These are phyloP conservation scores for Xylaria sp. DNA, from an alignment of 2,329 filamentous ascomycete species.

Conservation along the genomic window DNA sequence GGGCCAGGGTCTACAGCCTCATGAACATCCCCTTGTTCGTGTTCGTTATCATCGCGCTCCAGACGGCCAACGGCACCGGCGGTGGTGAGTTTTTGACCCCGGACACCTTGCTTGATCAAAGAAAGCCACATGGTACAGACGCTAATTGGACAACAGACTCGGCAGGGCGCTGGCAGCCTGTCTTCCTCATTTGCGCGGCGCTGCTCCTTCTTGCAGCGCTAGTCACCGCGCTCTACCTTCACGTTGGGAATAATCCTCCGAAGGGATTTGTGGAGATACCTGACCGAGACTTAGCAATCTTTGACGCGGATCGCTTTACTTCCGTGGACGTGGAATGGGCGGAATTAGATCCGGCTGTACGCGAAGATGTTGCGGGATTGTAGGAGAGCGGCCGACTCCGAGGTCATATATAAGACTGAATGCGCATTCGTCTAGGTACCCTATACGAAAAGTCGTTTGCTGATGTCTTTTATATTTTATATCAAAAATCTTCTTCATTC, in stretches of 20 bases:
- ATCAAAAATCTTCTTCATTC: neutral
- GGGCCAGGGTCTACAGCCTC: conserved; percentile 49
- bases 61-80: conserved; percentile 49
- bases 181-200: conserved; percentile 43
- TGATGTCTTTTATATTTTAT: neutral
- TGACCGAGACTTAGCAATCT: conserved; percentile 15
- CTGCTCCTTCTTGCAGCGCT: conserved; percentile 43
- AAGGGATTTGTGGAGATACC: conserved; percentile 29
- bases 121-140: neutral
- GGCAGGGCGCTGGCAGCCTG: conserved; percentile 38
- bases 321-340: conserved; percentile 1
- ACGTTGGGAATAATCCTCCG: conserved; percentile 1
- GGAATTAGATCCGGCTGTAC: conserved; percentile 24
- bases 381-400: conserved; percentile 9
- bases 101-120: neutral
- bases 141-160: conserved; percentile 18
- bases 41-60: conserved; percentile 63
- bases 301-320: neutral
- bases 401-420: neutral
- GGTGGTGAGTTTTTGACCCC: conserved; percentile 35
- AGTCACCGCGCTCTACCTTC: conserved; percentile 24
- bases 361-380: conserved; percentile 2
- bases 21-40: conserved; percentile 65
- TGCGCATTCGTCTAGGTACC: neutral
- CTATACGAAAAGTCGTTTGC: neutral